Conservation (phyloP, 495 filamentous ascomycete genomes). For the Podospora anserina region DNA sequence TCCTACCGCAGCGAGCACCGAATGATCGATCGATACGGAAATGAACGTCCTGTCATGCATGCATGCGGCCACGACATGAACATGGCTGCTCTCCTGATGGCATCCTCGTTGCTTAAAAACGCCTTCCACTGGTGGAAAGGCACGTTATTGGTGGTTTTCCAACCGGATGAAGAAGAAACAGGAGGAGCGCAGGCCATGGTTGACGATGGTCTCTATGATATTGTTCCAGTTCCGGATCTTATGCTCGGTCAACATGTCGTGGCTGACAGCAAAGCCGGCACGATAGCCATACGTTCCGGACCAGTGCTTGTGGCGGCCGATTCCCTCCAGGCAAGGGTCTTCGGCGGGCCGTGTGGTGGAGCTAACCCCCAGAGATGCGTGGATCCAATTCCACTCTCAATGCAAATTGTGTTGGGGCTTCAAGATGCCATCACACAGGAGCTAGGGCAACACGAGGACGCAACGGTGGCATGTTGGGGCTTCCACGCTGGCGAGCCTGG, state of each 20-base stretch:
- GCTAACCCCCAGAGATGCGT: neutral
- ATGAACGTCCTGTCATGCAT: constrained; percentile 58
- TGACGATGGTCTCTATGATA: constrained; percentile 57
- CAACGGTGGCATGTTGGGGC: neutral
- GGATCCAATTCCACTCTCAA: constrained; percentile 2
- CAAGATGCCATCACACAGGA: neutral
- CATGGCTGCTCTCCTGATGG: constrained; percentile 51
- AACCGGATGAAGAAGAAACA: constrained; percentile 58
- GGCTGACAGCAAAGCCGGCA: constrained; percentile 38
- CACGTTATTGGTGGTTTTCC: constrained; percentile 57
- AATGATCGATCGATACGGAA: constrained; percentile 44
- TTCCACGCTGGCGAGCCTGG: neutral
- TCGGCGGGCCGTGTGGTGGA: neutral
- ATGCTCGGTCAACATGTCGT: constrained; percentile 59
- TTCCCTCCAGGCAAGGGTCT: neutral
- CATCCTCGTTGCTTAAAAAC: constrained; percentile 43
- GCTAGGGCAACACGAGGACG: neutral
- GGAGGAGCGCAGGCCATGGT: constrained; percentile 60
- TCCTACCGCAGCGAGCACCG: constrained; percentile 52
- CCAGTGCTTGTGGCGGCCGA: neutral
- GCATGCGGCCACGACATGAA: constrained; percentile 68
- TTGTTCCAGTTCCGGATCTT: constrained; percentile 53
- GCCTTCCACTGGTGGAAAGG: constrained; percentile 52
- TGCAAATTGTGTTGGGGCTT: neutral
- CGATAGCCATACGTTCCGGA: constrained; percentile 33